Conservation (phyloP, 495 filamentous ascomycete genomes). For the Endocarpon pusillum region DNA sequence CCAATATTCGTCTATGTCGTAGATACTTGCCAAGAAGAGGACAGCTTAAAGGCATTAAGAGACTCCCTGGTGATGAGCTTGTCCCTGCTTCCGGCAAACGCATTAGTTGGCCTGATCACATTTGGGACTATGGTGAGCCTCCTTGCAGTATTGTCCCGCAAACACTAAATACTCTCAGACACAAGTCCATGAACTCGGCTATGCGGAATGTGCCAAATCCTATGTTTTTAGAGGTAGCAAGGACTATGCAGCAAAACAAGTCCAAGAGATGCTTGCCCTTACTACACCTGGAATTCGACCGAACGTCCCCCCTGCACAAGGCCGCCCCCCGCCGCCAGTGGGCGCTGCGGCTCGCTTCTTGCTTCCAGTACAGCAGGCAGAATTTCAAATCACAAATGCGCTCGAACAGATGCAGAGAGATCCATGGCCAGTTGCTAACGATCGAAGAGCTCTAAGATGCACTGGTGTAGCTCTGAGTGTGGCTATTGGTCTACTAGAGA, state of each 20-base stretch:
- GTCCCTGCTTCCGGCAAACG: slow-evolving; percentile 80
- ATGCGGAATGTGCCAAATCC: slow-evolving; percentile 96
- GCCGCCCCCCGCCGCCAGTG: slow-evolving; percentile 52
- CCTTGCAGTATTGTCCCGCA: not conserved
- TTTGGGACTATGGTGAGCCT: slow-evolving; percentile 81
- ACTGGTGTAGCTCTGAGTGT: slow-evolving; percentile 94
- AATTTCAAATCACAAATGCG: slow-evolving; percentile 95
- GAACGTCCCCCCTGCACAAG: slow-evolving; percentile 62
- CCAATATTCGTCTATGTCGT: slow-evolving; percentile 97
- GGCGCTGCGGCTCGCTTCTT: slow-evolving; percentile 82
- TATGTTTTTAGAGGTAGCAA: slow-evolving; percentile 98
- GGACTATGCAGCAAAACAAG: slow-evolving; percentile 90
- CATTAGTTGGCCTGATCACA: slow-evolving; percentile 87
- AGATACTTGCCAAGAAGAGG: slow-evolving; percentile 97
- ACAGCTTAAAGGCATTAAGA: slow-evolving; percentile 88
- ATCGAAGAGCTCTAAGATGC: slow-evolving; percentile 81
- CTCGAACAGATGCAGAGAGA: slow-evolving; percentile 95
- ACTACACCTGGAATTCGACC: slow-evolving; percentile 52
- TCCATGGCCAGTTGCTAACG: slow-evolving; percentile 93
- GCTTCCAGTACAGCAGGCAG: slow-evolving; percentile 85
- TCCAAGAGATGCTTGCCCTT: slow-evolving; percentile 96
- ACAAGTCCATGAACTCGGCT: slow-evolving; percentile 96
- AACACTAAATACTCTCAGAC: slow-evolving; percentile 36
- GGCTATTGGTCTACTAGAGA: slow-evolving; percentile 81
- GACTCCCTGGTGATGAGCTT: slow-evolving; percentile 96